Percentiles rank a stretch among this genome's conserved stretches.
These are phyloP conservation scores for Cladosporium sp. DNA, from an alignment of 2,329 filamentous ascomycete genomes.

Conservation along the genomic window DNA sequence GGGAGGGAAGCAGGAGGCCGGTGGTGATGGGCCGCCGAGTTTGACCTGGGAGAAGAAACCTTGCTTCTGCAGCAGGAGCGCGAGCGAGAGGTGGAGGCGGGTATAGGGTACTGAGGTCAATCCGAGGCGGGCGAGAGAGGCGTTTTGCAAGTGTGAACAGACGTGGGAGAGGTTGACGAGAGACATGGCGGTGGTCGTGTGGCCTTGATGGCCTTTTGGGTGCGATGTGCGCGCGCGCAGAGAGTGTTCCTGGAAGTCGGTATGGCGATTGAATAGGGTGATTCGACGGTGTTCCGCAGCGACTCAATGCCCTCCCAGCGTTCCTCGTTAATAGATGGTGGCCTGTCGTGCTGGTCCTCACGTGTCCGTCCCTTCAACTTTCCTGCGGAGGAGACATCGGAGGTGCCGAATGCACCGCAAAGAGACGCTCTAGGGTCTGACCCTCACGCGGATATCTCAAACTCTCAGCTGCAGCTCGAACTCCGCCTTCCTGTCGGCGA, in stretches of 20 bases:
- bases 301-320: not conserved
- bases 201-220: slow-evolving; percentile 12
- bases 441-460: not conserved
- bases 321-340: not conserved
- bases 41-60: slow-evolving; percentile 80
- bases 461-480: not conserved
- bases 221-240: slow-evolving; percentile 1
- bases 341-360: not conserved
- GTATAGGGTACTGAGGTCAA: slow-evolving; percentile 78
- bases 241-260: not conserved
- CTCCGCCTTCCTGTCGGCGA: not conserved
- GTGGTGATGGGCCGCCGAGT: slow-evolving; percentile 62
- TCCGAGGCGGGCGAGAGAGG: slow-evolving; percentile 74
- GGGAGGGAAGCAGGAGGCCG: slow-evolving; percentile 33
- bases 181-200: slow-evolving; percentile 52
- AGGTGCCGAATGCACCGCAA: not conserved
- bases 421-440: not conserved
- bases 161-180: slow-evolving; percentile 72
- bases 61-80: slow-evolving; percentile 72
- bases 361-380: slow-evolving; percentile 6
- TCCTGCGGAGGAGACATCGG: slow-evolving; percentile 8
- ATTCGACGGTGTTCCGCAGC: not conserved
- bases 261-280: not conserved
- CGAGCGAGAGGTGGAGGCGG: slow-evolving; percentile 73
- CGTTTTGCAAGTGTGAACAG: slow-evolving; percentile 90